Evolutionary conservation across 2,329 filamentous ascomycete species (phyloP).

Genomic region (Davidsoniella eucalypti): DNA sequence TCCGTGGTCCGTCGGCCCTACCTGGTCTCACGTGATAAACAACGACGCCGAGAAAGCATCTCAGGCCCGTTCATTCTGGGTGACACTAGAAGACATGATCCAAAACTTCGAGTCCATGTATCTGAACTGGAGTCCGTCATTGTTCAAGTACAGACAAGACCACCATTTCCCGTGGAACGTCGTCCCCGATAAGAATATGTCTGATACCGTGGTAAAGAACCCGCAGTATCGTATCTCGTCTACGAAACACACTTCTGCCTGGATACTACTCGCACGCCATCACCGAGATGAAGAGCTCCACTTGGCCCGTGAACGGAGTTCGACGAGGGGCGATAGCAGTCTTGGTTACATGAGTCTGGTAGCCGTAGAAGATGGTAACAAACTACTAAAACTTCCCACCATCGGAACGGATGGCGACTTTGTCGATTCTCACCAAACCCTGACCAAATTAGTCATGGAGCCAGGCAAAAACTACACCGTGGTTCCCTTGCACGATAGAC

Average conservation of each 20-base stretch:
- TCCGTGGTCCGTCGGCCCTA: constrained; percentile 66
- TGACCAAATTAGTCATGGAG: constrained; percentile 46
- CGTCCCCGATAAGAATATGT: constrained; percentile 29
- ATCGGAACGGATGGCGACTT: constrained; percentile 64
- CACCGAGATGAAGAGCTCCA: constrained; percentile 54
- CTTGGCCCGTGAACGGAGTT: constrained; percentile 20
- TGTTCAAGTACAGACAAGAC: constrained; percentile 71
- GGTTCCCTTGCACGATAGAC: constrained; percentile 62
- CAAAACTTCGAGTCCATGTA: constrained; percentile 94
- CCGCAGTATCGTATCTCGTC: constrained; percentile 57
- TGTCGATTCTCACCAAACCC: constrained; percentile 83
- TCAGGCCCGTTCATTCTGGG: constrained; percentile 56
- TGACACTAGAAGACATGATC: constrained; percentile 69
- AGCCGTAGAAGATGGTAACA: constrained; percentile 55
- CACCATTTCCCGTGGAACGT: constrained; percentile 76
- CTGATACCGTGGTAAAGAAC: constrained; percentile 44
- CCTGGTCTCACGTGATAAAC: constrained; percentile 8
- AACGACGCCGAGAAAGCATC: constrained; percentile 30
- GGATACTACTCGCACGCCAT: constrained; percentile 76
- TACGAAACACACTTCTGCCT: constrained; percentile 44
- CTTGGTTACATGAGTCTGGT: constrained; percentile 80
- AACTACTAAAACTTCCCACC: constrained; percentile 58
- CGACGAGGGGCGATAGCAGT: constrained; percentile 20
- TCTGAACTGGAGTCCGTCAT: constrained; percentile 84
- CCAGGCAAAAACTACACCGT: constrained; percentile 34